Base-by-base conservation (phyloP, 2,329 filamentous ascomycete genomes). In the Talaromyces sp. region DNA sequence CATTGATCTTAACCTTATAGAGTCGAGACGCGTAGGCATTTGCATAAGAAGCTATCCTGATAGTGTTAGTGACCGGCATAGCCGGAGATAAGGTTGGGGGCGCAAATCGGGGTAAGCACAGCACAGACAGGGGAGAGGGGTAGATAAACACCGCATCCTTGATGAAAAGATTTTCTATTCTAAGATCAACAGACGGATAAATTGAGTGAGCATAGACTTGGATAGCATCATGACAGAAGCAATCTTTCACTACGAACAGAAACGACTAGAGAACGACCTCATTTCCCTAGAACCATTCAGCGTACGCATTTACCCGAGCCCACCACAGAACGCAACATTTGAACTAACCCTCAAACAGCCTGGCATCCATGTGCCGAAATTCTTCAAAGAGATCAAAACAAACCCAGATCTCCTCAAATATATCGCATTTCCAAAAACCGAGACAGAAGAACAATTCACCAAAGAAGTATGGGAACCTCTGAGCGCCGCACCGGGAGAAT, bases 191-290 rank as follows among this genome's bases (percentile, higher is more conserved):
- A n/a, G n/a, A n/a, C n/a, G n/a, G n/a, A n/a, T n/a, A n/a, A n/a
- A n/a, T n/a, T n/a, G n/a, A n/a, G n/a, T n/a, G 24, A 27, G 5
- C 9, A 27, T 27, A 27, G 4, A 27, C 9, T 9, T 5, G 24
- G 24, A 27, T 9, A 39, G 10, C 24, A 49, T 42, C 39, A 55
- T 56, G 53, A n/a, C 53, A 16, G 14, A 48, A 42, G 27, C 5
- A 11, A 9, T 14, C 5, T 49, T 52, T 40, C 19, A 37, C 22
- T 52, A 56, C n/a, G 45, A 53, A 33, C 45, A 52, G 29, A 50
- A 49, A 32, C 29, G 33, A 44, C 17, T 55, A 19, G 53, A 52
- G 41, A 52, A 52, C 32, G 49, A 55, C 20, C 45, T 45, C 11
- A 40, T 55, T 14, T 20, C 32, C 19, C 22, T 55, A 13, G 53